Evolutionary conservation across 2,329 filamentous ascomycete genomes (phyloP), one percentile per base, ranked within the genome.

Genomic region (Aureobasidium melanogenum): DNA sequence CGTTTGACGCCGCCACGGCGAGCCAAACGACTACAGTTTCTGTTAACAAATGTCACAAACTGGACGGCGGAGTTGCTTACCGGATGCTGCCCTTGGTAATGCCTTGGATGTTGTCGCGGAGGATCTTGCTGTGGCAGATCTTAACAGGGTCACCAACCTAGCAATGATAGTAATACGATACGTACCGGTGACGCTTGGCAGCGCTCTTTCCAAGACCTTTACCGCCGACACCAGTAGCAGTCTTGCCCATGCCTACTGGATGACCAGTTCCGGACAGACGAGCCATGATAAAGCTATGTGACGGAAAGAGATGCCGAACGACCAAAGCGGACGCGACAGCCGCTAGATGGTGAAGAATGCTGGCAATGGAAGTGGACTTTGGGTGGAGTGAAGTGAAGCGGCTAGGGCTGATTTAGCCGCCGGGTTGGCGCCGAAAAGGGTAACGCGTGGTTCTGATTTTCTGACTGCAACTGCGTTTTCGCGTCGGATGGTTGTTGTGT

Each of bases 1-100:
- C 88, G 79, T 70, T 91, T 91, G 0, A 93, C 86, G 0, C 89
- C 89, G 1, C 88, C 89, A 7, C 89, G 84, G 6, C 89, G 83
- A 1, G 89, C 89, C 0, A 93, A 74, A 43, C 88, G 85, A 72
- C 91, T 61, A 17, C 2, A 28, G 6, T 19, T 24, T 5, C n/a
- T 9, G 43, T 46, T 17, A 46, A 24, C 15, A 5, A 19, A n/a
- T n/a, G n/a, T n/a, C n/a, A n/a, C n/a, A n/a, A n/a, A n/a, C n/a
- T n/a, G n/a, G n/a, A n/a, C n/a, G n/a, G n/a, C n/a, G n/a, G n/a
- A n/a, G n/a, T 30, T 24, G 3, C 36, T 3, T 17, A 63, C 62
- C 62, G 34, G 15, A 63, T 61, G 17, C 26, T 41, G 8, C 48
- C 48, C 28, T 61, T 57, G 1, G 62, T 61, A 9, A 61, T 51